Conservation (phyloP, 345 rosid genomes). For the Populus alba region DNA sequence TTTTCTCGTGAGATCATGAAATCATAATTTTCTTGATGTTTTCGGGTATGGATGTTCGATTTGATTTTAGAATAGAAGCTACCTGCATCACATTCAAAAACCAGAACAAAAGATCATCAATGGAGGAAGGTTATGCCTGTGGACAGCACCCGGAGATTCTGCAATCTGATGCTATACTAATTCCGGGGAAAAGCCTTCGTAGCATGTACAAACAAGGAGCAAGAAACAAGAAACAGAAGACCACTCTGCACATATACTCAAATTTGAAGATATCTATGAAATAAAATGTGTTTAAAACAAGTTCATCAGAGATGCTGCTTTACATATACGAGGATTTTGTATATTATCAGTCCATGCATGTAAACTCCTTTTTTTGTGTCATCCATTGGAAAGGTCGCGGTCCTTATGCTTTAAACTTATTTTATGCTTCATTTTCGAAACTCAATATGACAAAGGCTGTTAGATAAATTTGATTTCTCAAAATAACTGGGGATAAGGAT, state of each 20-base stretch:
- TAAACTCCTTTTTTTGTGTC: background rate
- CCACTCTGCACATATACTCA: background rate
- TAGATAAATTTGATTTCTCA: no score
- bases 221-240: background rate
- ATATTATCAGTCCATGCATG: background rate
- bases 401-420: background rate
- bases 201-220: background rate
- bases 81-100: background rate
- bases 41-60: background rate
- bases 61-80: background rate
- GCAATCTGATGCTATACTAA: background rate
- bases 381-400: background rate
- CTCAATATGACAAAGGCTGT: background rate
- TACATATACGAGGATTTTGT: background rate
- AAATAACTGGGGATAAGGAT: no score
- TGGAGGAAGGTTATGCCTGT: background rate
- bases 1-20: background rate
- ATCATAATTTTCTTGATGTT: background rate
- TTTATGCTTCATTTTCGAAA: background rate
- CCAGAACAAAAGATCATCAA: background rate
- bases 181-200: background rate
- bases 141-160: background rate
- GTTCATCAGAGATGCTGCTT: background rate
- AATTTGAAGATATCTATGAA: background rate
- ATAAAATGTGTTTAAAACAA: background rate